phyloP scores from a whole-genome alignment of 257 asterid species.

The Rauvolfia tetraphylla region DNA sequence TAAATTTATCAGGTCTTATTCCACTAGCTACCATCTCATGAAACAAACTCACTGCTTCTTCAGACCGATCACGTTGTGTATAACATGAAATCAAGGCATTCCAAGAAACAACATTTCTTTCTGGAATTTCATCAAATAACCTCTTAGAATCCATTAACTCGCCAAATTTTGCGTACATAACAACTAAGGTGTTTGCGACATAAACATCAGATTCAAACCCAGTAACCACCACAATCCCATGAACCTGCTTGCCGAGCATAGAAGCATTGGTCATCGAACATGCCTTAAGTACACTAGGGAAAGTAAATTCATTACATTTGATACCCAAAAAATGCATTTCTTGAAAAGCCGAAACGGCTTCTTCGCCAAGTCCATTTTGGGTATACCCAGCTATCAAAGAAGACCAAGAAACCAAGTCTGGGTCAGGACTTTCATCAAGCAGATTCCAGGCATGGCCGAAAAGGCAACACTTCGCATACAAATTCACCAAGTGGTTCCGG shows the following conservation, averaged over 20 bases:
- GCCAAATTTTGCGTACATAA: conserved; percentile 64
- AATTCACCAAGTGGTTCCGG: conserved; percentile 50
- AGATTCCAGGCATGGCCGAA: conserved; percentile 50
- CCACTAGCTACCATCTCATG: conserved; percentile 55
- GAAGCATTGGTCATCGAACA: conserved; percentile 40
- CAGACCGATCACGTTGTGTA: conserved; percentile 42
- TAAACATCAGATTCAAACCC: conserved; percentile 65
- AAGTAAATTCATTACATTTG: conserved; percentile 56
- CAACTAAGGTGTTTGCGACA: conserved; percentile 63
- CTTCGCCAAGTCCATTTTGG: conserved; percentile 53
- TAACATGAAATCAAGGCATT: conserved; percentile 59
- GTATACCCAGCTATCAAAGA: conserved; percentile 70
- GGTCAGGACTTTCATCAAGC: conserved; percentile 52
- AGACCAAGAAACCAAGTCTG: conserved; percentile 79
- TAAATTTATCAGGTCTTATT: conserved; percentile 61
- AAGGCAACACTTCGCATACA: conserved; percentile 51
- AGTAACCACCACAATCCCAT: conserved; percentile 48
- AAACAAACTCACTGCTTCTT: conserved; percentile 57
- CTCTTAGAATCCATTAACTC: conserved; percentile 47
- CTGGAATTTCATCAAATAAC: conserved; percentile 60
- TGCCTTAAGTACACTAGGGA: conserved; percentile 78
- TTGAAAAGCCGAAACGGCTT: conserved; percentile 52
- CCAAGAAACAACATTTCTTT: conserved; percentile 71
- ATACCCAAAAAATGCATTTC: conserved; percentile 57
- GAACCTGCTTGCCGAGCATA: conserved; percentile 58